Percentiles rank a stretch among this genome's conserved stretches.
Conservation (phyloP, 75 land plant genomes). For the Adiantum capillusveneris region DNA sequence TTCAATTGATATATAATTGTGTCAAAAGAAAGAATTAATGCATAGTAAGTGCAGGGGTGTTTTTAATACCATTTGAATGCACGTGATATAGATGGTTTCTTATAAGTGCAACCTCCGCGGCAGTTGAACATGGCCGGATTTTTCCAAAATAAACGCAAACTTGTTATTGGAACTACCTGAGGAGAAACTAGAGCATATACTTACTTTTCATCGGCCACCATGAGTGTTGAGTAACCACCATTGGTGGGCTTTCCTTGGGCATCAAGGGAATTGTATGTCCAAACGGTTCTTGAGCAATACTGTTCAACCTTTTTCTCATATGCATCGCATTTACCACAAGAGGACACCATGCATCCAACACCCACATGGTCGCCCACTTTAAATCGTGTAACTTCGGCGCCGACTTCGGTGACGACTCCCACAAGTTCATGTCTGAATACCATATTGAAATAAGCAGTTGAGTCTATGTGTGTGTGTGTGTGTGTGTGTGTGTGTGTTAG, state of each 20-base stretch:
- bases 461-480: too few relatives aligned
- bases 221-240: constrained; percentile 34
- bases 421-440: constrained; percentile 33
- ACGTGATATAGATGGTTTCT: too few relatives aligned
- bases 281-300: constrained; percentile 15
- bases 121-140: too few relatives aligned
- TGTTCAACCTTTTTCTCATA: constrained; percentile 22
- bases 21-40: too few relatives aligned
- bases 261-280: constrained; percentile 23
- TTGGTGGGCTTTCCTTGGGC: constrained; percentile 21
- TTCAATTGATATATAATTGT: too few relatives aligned
- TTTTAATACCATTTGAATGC: too few relatives aligned
- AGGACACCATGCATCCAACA: constrained; percentile 34
- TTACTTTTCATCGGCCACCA: constrained; percentile 34
- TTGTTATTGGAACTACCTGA: too few relatives aligned
- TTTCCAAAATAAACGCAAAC: too few relatives aligned
- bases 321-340: constrained; percentile 17
- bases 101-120: too few relatives aligned
- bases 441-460: neutral
- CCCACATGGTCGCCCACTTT: constrained; percentile 36
- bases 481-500: too few relatives aligned
- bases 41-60: too few relatives aligned
- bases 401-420: constrained; percentile 36
- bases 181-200: too few relatives aligned
- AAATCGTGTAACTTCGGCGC: constrained; percentile 21